Evolutionary conservation across 352 stramenopile genomes (phyloP).

Genomic region (Salisapilia sapeloensis): DNA sequence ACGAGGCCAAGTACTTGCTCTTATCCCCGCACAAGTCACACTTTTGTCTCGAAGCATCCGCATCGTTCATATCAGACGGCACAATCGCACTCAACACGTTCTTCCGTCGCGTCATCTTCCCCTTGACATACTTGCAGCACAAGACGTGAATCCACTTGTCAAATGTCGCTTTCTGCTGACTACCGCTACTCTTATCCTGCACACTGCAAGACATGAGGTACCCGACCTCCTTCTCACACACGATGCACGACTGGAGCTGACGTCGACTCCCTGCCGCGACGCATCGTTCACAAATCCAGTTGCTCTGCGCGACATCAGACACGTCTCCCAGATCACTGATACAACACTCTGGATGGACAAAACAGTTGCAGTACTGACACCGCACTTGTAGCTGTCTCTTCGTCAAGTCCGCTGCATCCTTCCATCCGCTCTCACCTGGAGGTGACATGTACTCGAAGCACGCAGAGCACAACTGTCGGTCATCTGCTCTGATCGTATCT

Average conservation of each 20-base stretch:
- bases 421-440: slow-evolving; percentile 19
- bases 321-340: slow-evolving; percentile 49
- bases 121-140: slow-evolving; percentile 59
- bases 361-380: slow-evolving; percentile 72
- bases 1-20: background rate
- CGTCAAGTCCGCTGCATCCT: slow-evolving; percentile 32
- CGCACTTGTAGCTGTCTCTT: slow-evolving; percentile 72
- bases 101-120: slow-evolving; percentile 40
- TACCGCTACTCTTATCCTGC: background rate
- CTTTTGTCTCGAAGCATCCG: too few species aligned
- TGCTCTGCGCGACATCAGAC: slow-evolving; percentile 39
- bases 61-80: too few species aligned
- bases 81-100: slow-evolving; percentile 36
- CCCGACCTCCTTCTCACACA: slow-evolving; percentile 47
- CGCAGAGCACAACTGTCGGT: slow-evolving; percentile 47
- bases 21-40: slow-evolving; percentile 2
- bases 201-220: slow-evolving; percentile 68
- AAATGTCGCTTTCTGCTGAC: slow-evolving; percentile 1
- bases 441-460: slow-evolving; percentile 55
- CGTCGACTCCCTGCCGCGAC: slow-evolving; percentile 14
- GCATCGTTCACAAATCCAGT: slow-evolving; percentile 77
- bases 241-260: slow-evolving; percentile 22
- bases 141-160: slow-evolving; percentile 65
- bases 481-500: too few species aligned
- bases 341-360: slow-evolving; percentile 67